Evolutionary conservation across 805 yeast species (phyloP), one percentile per base, ranked within the genome.

Genomic region (Zygotorulaspora florentina): DNA sequence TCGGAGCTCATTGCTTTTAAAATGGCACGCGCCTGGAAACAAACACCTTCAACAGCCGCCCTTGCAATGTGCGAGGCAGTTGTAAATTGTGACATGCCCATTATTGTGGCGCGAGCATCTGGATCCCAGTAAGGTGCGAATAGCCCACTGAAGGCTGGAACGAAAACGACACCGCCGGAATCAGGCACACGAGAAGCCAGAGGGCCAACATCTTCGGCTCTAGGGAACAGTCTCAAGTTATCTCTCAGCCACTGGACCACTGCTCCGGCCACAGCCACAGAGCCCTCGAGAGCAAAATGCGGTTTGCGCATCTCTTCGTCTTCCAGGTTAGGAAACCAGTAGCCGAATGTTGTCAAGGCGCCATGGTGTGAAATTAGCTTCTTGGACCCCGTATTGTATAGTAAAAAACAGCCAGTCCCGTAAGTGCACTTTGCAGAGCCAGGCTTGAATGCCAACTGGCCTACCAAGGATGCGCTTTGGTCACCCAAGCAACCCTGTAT

Each of bases 61-160:
- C 96, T 78, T 8, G 95, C 95, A 60, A 90, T 83, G 68, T 91
- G 97, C 12, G 89, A 80, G 13, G 93, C 82, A n/a, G 84, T 77
- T n/a, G 96, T 85, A 68, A 81, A 88, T 64, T 88, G 96, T 4
- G 96, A 87, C 73, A 90, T 77, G 31, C 98, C 98, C 64, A 89
- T 82, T 37, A 91, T 85, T 28, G 96, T 84, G 40, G 97, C 98
- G 52, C 96, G 80, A 6, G 96, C 88, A 43, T 86, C 87, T 11
- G 90, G 79, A 61, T 87, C 88, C 98, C 98, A 90, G 70, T 90
- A 88, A 16, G 98, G 98, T 2, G 96, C 96, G 67, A 87, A 90
- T 45, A 90, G 72, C 7, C 98, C 98, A 27, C 90, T 83, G 64
- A 90, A 88, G 2, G 96, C 96, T 26, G 98, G 96, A 38, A 90